phyloP scores from a whole-genome alignment of 2,329 filamentous ascomycete species.

The Aspergillus oerlinghausenensis region DNA sequence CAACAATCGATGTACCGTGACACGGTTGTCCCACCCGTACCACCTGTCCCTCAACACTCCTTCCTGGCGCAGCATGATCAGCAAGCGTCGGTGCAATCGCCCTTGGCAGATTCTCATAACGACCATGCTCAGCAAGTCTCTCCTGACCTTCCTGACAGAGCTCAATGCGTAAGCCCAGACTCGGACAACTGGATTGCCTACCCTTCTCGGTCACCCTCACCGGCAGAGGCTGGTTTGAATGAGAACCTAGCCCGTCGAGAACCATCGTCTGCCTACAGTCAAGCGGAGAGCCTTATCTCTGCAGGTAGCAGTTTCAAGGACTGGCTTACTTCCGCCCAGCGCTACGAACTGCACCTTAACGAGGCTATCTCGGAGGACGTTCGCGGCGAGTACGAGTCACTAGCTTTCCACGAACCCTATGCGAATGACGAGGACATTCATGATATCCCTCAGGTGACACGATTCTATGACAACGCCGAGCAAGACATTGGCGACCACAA shows the following conservation, averaged over 20 bases:
- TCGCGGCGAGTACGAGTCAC: constrained; percentile 35
- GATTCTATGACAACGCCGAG: constrained; percentile 22
- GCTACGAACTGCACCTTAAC: constrained; percentile 23
- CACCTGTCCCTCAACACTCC: constrained; percentile 27
- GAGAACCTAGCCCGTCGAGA: constrained; percentile 24
- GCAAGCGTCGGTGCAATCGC: constrained; percentile 27
- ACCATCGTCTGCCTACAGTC: constrained; percentile 32
- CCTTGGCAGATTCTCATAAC: constrained; percentile 26
- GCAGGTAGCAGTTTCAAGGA: constrained; percentile 26
- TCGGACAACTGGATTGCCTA: constrained; percentile 42
- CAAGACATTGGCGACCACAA: constrained; percentile 34
- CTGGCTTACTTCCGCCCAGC: constrained; percentile 31
- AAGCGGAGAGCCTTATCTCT: constrained; percentile 23
- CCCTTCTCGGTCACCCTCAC: constrained; percentile 30
- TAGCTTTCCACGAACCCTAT: constrained; percentile 31
- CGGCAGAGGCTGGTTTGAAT: constrained; percentile 18
- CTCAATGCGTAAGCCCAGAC: constrained; percentile 32
- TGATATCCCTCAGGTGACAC: constrained; percentile 13
- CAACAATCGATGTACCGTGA: constrained; percentile 46
- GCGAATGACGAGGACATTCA: constrained; percentile 28
- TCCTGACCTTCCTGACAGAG: constrained; percentile 24
- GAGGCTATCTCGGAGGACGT: constrained; percentile 30
- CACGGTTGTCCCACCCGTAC: constrained; percentile 26
- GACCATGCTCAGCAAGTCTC: constrained; percentile 27
- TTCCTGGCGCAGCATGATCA: constrained; percentile 24